Conservation (phyloP, 139 green algal species). For the Tetraselmis chui region DNA sequence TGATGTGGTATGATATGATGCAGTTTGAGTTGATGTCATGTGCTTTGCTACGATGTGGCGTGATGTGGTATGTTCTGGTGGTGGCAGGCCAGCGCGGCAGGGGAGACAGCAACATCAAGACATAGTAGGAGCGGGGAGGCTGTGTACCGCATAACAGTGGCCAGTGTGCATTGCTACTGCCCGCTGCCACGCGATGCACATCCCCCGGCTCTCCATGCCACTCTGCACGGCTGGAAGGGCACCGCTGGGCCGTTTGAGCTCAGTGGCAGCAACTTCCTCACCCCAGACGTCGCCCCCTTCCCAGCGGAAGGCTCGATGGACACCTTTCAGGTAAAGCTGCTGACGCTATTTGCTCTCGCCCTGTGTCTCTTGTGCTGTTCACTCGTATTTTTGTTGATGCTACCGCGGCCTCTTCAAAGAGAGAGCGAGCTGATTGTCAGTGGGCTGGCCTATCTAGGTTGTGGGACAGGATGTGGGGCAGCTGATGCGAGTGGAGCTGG, state of each 20-base stretch:
- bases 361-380: no score
- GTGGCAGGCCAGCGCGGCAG: neutral
- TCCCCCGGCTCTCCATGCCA: neutral
- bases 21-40: no score
- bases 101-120: neutral
- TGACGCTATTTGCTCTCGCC: no score
- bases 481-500: neutral
- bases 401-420: no score
- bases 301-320: neutral
- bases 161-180: neutral
- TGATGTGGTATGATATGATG: no score
- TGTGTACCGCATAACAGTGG: neutral
- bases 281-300: neutral
- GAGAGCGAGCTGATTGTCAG: no score
- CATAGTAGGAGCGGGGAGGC: neutral
- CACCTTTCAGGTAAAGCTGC: neutral
- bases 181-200: neutral
- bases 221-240: neutral
- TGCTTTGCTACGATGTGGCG: no score
- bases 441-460: neutral
- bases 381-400: no score
- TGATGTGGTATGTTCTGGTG: no score
- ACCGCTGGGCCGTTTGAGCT: neutral
- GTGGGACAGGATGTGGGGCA: neutral
- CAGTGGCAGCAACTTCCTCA: neutral